Evolutionary conservation across 345 rosid species (phyloP).

Genomic region (Eucalyptus curtisii): DNA sequence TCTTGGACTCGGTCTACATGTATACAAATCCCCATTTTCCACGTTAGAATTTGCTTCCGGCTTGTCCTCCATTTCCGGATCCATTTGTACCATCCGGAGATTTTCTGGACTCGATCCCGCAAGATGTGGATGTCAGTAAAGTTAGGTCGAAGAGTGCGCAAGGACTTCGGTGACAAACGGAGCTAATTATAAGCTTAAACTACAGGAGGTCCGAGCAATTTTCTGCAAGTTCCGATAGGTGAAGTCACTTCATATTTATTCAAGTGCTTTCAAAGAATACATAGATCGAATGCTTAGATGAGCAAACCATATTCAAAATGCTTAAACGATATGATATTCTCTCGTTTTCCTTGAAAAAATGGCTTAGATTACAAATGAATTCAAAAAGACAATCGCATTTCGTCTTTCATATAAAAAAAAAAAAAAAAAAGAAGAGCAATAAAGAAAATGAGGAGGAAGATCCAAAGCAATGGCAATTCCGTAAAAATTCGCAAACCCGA

Average conservation of each 20-base stretch:
- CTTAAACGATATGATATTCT: background rate
- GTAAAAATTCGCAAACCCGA: background rate
- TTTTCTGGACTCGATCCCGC: background rate
- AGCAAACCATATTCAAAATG: background rate
- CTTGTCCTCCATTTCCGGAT: background rate
- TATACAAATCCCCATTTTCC: background rate
- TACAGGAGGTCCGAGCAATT: background rate
- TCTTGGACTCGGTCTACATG: background rate
- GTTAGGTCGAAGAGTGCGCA: background rate
- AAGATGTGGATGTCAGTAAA: background rate
- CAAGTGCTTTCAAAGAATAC: background rate
- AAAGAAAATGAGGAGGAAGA: background rate
- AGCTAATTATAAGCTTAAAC: background rate
- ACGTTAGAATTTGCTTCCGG: background rate
- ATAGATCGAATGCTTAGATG: background rate
- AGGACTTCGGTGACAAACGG: background rate
- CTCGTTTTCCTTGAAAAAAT: background rate
- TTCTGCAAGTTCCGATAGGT: background rate
- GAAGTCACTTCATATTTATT: background rate
- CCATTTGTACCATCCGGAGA: background rate
- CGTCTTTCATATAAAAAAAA: background rate
- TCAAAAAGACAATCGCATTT: background rate
- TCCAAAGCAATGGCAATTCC: background rate
- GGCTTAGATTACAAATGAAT: background rate
- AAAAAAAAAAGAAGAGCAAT: background rate